Conservation (phyloP, 371 early-diverging fungal genomes). For the Rhizopus sp. region DNA sequence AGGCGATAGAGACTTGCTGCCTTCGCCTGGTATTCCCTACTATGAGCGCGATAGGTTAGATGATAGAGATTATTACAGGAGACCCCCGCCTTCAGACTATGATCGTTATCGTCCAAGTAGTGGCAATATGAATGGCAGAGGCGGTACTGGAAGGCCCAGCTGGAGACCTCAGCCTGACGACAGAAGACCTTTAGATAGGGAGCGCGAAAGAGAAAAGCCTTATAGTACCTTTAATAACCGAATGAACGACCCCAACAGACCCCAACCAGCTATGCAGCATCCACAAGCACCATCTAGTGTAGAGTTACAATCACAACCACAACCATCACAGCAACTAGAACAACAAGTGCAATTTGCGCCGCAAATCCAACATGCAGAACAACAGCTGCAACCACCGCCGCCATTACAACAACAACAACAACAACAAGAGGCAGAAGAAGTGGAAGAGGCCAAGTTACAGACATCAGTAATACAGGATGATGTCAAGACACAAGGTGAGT, state of each 20-base stretch:
- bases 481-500: neutral
- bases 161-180: constrained; percentile 18
- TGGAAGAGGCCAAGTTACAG: neutral
- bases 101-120: constrained; percentile 36
- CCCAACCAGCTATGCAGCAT: neutral
- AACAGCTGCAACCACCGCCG: neutral
- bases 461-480: neutral
- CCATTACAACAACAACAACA: neutral
- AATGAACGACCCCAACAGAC: neutral
- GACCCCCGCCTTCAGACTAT: constrained; percentile 25
- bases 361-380: constrained; percentile 6
- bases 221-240: constrained; percentile 3
- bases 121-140: constrained; percentile 9
- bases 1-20: constrained; percentile 43
- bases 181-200: constrained; percentile 31
- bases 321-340: constrained; percentile 3
- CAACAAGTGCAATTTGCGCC: constrained; percentile 5
- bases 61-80: constrained; percentile 46
- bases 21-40: constrained; percentile 37
- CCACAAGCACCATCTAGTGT: no score
- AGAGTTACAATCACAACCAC: neutral
- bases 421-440: neutral
- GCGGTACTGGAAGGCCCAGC: constrained; percentile 2
- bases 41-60: constrained; percentile 45
- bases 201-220: constrained; percentile 10